These are phyloP conservation scores for Mortierella sp. DNA, from an alignment of 371 early-diverging fungal genomes.

Conservation along the genomic window DNA sequence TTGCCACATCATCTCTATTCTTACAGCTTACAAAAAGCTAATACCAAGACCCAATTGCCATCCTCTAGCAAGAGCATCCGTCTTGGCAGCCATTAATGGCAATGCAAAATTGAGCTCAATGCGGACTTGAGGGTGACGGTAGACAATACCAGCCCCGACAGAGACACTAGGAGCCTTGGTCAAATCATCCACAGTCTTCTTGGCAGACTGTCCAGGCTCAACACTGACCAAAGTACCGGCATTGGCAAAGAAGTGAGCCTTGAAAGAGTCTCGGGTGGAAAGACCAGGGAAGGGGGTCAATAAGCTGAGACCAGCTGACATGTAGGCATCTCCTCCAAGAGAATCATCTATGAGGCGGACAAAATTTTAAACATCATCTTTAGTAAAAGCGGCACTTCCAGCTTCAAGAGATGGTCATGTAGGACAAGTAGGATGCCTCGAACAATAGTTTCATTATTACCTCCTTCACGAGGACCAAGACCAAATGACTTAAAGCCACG, in stretches of 20 bases:
- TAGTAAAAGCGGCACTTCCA: not conserved
- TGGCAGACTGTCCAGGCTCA: conserved; percentile 59
- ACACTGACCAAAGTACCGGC: conserved; percentile 81
- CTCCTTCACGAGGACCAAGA: conserved; percentile 87
- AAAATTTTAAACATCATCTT: not conserved
- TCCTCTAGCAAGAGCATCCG: conserved; percentile 85
- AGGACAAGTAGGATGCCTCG: not conserved
- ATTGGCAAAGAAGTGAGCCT: conserved; percentile 90
- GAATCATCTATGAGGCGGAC: conserved; percentile 72
- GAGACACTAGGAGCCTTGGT: conserved; percentile 74
- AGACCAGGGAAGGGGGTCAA: conserved; percentile 87
- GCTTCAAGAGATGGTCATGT: too few relatives aligned
- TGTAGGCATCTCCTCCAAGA: conserved; percentile 89
- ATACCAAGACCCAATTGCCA: conserved; percentile 91
- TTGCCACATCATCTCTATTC: not conserved
- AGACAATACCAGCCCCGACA: conserved; percentile 87
- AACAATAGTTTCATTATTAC: conserved; percentile 18
- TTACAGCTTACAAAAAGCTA: conserved; percentile 74
- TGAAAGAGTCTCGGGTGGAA: conserved; percentile 68
- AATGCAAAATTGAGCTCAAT: conserved; percentile 93
- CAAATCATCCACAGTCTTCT: conserved; percentile 57
- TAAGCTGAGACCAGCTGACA: conserved; percentile 82
- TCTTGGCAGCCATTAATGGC: conserved; percentile 79
- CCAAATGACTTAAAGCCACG: conserved; percentile 92
- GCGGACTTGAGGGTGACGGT: conserved; percentile 86